Evolutionary conservation across 2,329 filamentous ascomycete genomes (phyloP).

Genomic region (Nemania sp.): DNA sequence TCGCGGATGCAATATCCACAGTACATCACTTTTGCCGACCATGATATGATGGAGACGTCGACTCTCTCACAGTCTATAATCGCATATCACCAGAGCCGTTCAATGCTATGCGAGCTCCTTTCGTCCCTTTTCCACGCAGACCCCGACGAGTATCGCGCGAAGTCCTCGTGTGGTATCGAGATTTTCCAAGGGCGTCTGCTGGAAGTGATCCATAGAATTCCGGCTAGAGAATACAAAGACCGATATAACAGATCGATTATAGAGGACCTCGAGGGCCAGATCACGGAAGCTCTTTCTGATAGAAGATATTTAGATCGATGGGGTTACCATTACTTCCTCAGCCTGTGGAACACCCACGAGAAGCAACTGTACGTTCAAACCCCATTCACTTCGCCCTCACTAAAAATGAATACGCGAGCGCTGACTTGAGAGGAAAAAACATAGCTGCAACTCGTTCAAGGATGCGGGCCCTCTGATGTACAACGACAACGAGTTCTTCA

Average conservation of each 20-base stretch:
- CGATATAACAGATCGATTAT: conserved; percentile 60
- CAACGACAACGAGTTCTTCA: conserved; percentile 65
- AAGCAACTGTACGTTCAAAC: conserved; percentile 58
- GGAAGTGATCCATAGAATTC: conserved; percentile 50
- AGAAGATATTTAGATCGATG: conserved; percentile 60
- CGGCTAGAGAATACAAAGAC: conserved; percentile 54
- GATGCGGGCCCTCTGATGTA: conserved; percentile 69
- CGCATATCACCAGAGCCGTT: conserved; percentile 66
- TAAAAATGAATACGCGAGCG: background rate
- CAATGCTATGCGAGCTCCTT: conserved; percentile 63
- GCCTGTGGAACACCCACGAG: conserved; percentile 66
- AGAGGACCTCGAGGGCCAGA: conserved; percentile 65
- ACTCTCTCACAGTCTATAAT: conserved; percentile 52
- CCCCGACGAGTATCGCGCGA: conserved; percentile 53
- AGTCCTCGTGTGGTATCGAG: background rate
- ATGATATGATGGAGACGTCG: conserved; percentile 41
- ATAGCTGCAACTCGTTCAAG: conserved; percentile 70
- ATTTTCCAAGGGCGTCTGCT: conserved; percentile 43
- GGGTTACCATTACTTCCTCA: conserved; percentile 70
- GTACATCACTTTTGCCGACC: conserved; percentile 15
- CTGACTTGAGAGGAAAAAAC: conserved; percentile 10
- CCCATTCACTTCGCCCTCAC: background rate
- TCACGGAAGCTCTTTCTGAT: conserved; percentile 60
- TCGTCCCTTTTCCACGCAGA: conserved; percentile 58
- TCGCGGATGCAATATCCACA: conserved; percentile 41